phyloP scores from a whole-genome alignment of 306 rosid genomes.

The Malus sieversii region DNA sequence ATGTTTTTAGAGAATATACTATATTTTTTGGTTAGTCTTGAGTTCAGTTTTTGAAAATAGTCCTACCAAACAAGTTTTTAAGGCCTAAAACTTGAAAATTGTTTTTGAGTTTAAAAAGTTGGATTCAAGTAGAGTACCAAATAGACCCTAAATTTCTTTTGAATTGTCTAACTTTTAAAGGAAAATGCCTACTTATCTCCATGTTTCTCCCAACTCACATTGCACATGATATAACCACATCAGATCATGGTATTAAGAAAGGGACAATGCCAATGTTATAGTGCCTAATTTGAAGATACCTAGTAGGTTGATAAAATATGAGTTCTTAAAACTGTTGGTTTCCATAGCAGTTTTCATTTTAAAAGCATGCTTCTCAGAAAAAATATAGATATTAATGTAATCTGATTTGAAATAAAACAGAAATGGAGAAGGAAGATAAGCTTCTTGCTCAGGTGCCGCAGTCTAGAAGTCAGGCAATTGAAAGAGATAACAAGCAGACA shows the following conservation, averaged over 20 bases:
- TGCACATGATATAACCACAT: not conserved
- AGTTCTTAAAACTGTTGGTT: not conserved
- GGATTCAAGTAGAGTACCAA: too few species aligned
- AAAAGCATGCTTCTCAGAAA: not conserved
- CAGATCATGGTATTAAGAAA: not conserved
- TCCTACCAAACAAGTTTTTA: too few species aligned
- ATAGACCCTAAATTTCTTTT: too few species aligned
- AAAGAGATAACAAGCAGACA: constrained; percentile 56
- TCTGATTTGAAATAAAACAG: constrained; percentile 36
- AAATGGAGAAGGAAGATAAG: constrained; percentile 74
- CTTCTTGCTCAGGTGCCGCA: constrained; percentile 66
- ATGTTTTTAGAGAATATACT: too few species aligned
- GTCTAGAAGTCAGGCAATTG: constrained; percentile 58
- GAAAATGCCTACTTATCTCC: not conserved
- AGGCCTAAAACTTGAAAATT: too few species aligned
- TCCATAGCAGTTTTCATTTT: not conserved
- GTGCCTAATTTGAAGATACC: not conserved
- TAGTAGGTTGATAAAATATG: not conserved
- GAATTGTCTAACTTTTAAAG: not conserved
- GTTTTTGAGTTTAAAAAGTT: too few species aligned
- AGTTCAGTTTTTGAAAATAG: too few species aligned
- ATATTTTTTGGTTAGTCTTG: too few species aligned
- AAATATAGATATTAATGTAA: constrained; percentile 1
- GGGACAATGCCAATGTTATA: too few species aligned
- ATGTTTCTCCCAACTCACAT: not conserved